Percentiles rank a stretch among this genome's conserved stretches.
Evolutionary conservation across 352 stramenopile species (phyloP).

Genomic region (Aphanomyces stellatus): DNA sequence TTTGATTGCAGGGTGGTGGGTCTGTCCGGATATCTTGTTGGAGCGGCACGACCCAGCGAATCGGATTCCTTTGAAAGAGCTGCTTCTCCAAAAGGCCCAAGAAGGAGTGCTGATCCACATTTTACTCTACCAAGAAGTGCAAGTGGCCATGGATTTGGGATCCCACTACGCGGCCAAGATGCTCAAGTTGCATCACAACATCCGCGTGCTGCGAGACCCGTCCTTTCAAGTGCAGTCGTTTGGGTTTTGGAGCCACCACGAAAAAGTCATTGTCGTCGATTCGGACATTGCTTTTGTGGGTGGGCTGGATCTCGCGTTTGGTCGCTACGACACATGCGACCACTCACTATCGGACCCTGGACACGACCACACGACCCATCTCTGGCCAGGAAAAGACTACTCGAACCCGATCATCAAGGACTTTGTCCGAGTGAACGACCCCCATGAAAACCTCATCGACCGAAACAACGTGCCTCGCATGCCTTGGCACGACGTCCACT

Average conservation of each 20-base stretch:
- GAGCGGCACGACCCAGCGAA: constrained; percentile 52
- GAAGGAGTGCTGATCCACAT: constrained; percentile 85
- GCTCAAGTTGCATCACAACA: constrained; percentile 75
- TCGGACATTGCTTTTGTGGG: constrained; percentile 74
- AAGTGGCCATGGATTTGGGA: constrained; percentile 82
- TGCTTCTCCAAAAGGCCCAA: constrained; percentile 70
- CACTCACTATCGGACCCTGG: constrained; percentile 66
- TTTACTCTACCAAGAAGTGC: constrained; percentile 87
- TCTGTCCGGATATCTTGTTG: constrained; percentile 79
- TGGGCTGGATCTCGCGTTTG: constrained; percentile 84
- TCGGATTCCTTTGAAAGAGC: constrained; percentile 61
- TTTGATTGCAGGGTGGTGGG: constrained; percentile 87
- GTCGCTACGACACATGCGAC: constrained; percentile 74
- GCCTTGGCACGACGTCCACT: constrained; percentile 86
- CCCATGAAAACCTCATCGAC: constrained; percentile 80
- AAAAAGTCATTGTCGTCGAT: constrained; percentile 90
- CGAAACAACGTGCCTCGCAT: constrained; percentile 65
- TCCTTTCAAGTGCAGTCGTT: constrained; percentile 86
- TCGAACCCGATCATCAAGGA: constrained; percentile 87
- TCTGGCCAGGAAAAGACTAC: constrained; percentile 81
- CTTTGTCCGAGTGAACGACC: constrained; percentile 78
- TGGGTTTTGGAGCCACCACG: constrained; percentile 89
- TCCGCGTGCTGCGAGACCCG: constrained; percentile 84
- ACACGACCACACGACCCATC: constrained; percentile 39
- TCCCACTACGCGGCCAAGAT: constrained; percentile 77